Evolutionary conservation across 441 rosid species (phyloP), one percentile per base, ranked within the genome.

Genomic region (Metrosideros polymorpha): DNA sequence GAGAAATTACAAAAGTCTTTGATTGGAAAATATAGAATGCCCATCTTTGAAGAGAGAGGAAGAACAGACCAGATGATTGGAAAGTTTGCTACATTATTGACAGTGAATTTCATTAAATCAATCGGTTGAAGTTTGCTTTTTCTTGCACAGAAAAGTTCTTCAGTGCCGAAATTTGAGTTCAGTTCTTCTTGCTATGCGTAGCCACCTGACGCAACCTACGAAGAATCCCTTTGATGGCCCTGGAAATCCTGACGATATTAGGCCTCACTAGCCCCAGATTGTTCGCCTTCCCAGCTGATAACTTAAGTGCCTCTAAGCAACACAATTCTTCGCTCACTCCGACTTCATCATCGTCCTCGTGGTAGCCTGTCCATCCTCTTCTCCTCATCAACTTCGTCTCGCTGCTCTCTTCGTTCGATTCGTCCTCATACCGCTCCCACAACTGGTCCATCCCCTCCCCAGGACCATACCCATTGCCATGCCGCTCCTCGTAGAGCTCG

Each of bases 401-500:
- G 56, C 49, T 30, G 24, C 49, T 71, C 84, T 42, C 19, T 66
- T 9, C 30, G 59, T 18, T 82, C 32, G 12, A 25, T 52, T 86
- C 61, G 2, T 86, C 53, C 83, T 86, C 88, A 7, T 86, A 83
- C 59, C 25, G 53, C 85, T 86, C 88, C 88, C 88, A 86, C 51
- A 86, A 52, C 32, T 66, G 82, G 32, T 86, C 88, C 88, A 86
- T 86, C 12, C 79, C 88, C 39, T 86, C 82, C 35, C 56, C 87
- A 29, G 29, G 52, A 19, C 55, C 45, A 12, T 25, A 39, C 43
- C n/a, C 77, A 8, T 29, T 66, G 52, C 29, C 53, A 24, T 83
- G 85, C 63, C 88, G 49, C 61, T 83, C 88, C 88, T 86, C 88
- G 52, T 59, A 83, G 19, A 86, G 61, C 53, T 86, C 83, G 85